Evolutionary conservation across 2,329 filamentous ascomycete species (phyloP).

Genomic region (Trichothecium roseum): DNA sequence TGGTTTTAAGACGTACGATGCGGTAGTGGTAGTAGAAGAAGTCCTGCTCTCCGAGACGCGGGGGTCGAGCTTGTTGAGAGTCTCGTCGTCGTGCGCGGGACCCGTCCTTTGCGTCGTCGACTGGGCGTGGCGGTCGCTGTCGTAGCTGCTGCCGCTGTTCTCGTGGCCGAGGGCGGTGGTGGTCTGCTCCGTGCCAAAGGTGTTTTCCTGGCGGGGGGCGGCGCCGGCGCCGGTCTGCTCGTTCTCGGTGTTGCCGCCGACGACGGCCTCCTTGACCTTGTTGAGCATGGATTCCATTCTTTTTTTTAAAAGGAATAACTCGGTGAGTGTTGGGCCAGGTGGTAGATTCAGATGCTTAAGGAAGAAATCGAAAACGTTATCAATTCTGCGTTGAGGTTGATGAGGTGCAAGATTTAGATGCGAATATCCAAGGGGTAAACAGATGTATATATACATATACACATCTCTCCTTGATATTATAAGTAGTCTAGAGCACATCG

Average conservation of each 20-base stretch:
- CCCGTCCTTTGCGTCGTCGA: slow-evolving; percentile 1
- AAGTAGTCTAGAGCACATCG: too few relatives aligned
- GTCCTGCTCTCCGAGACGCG: slow-evolving; percentile 3
- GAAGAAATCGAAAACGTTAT: too few relatives aligned
- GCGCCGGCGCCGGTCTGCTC: background rate
- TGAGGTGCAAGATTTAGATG: too few relatives aligned
- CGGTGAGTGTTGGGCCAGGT: too few relatives aligned
- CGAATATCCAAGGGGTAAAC: too few relatives aligned
- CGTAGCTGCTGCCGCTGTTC: background rate
- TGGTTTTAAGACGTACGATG: background rate
- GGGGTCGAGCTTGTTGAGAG: slow-evolving; percentile 5
- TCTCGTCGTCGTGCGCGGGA: slow-evolving; percentile 4
- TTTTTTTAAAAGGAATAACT: too few relatives aligned
- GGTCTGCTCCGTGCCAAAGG: background rate
- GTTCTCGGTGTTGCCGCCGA: background rate
- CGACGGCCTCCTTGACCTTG: background rate
- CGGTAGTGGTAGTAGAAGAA: background rate
- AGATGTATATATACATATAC: background rate
- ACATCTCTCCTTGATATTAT: too few relatives aligned
- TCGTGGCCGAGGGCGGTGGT: background rate
- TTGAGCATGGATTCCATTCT: too few relatives aligned
- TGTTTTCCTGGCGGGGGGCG: background rate
- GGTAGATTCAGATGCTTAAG: too few relatives aligned
- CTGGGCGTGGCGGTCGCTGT: background rate
- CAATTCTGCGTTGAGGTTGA: too few relatives aligned